phyloP scores from a whole-genome alignment of 2,329 filamentous ascomycete genomes.

The Pseudogymnoascus sp. region DNA sequence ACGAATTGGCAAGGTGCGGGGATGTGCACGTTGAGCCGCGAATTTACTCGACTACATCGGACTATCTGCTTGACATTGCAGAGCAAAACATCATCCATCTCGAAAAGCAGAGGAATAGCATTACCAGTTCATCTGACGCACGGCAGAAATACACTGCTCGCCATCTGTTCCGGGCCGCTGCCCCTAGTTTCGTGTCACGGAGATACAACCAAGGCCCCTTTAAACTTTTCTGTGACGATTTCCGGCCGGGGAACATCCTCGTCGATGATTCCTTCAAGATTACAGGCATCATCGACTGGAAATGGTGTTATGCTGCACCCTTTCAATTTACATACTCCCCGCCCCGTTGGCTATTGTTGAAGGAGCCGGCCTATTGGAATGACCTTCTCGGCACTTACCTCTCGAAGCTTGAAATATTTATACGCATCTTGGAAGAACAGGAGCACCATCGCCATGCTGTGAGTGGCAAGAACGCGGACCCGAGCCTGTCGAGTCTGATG shows the following conservation, averaged over 20 bases:
- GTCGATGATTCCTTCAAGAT: conserved; percentile 13
- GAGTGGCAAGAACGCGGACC: not conserved
- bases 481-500: not conserved
- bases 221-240: conserved; percentile 16
- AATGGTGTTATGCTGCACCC: conserved; percentile 16
- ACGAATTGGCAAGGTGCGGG: conserved; percentile 5
- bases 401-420: not conserved
- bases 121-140: not conserved
- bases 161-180: not conserved
- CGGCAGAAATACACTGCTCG: not conserved
- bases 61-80: not conserved
- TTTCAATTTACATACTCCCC: conserved; percentile 15
- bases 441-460: not conserved
- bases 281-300: conserved; percentile 15
- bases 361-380: conserved; percentile 9
- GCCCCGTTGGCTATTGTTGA: conserved; percentile 17
- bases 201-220: conserved; percentile 17
- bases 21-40: not conserved
- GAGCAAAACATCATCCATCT: not conserved
- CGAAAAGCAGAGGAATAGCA: not conserved
- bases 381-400: not conserved
- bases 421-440: not conserved
- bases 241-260: conserved; percentile 16
- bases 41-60: not conserved
- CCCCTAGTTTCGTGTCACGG: conserved; percentile 10